phyloP scores from a whole-genome alignment of 176 grass and related monocot genomes.

The Phyllostachys edulis region DNA sequence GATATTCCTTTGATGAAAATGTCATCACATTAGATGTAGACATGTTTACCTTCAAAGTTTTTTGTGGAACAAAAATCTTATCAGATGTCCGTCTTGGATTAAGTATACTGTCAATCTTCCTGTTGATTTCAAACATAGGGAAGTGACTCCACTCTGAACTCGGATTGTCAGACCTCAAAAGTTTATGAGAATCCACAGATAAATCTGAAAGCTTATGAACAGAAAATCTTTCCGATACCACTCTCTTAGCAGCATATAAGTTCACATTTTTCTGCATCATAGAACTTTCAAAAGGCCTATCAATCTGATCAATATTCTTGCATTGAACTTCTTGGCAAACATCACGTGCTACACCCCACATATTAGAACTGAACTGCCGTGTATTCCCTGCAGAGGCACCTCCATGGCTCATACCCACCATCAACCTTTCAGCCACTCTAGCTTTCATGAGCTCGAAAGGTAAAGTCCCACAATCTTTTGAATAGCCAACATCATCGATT shows the following conservation, averaged over 20 bases:
- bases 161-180: conserved; percentile 42
- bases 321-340: conserved; percentile 51
- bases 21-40: conserved; percentile 38
- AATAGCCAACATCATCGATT: conserved; percentile 30
- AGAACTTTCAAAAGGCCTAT: conserved; percentile 44
- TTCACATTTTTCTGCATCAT: conserved; percentile 51
- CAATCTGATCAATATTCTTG: conserved; percentile 29
- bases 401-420: conserved; percentile 44
- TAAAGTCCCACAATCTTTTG: conserved; percentile 35
- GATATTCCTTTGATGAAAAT: conserved; percentile 51
- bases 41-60: conserved; percentile 44
- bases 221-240: conserved; percentile 54
- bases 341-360: conserved; percentile 29
- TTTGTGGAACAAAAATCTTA: conserved; percentile 41
- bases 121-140: conserved; percentile 71
- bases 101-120: conserved; percentile 66
- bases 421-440: conserved; percentile 45
- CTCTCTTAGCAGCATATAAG: conserved; percentile 38
- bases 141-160: conserved; percentile 51
- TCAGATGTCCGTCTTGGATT: conserved; percentile 46
- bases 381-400: conserved; percentile 39
- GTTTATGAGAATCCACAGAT: conserved; percentile 28
- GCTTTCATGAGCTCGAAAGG: conserved; percentile 44
- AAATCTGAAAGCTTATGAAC: conserved; percentile 46
- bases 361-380: conserved; percentile 36